Evolutionary conservation across 768 basidiomycete genomes (phyloP), one percentile per base, ranked within the genome.

Genomic region (Mrakia hoshinonis): DNA sequence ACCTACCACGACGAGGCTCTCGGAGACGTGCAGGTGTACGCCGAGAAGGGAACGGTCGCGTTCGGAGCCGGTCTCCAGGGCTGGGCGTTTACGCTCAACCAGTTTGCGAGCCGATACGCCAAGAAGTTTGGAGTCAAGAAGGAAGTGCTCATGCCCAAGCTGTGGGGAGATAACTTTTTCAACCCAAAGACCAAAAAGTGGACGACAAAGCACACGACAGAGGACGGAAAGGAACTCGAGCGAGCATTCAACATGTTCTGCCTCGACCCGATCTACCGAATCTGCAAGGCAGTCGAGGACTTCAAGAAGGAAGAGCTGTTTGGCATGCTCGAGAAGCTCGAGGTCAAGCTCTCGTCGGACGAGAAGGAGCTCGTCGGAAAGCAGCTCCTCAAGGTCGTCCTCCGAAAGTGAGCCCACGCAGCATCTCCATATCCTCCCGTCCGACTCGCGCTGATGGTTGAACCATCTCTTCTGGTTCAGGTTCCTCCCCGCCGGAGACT

Each of bases 91-190:
- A 94, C 95, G 74, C 92, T 99, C 78, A 91, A 93, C 78, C 92
- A 98, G 81, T 99, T 99, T 80, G 93, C 96, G 60, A 78, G 80
- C 74, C 88, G 94, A 70, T 99, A 99, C 81, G 85, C 91, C 75
- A 98, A 97, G 85, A 97, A 92, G 82, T 99, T 99, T 77, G 93
- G 94, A 86, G 94, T 97, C 24, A 90, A 94, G 83, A 94, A 94
- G 83, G 89, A 90, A 74, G 97, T 98, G 86, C 92, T 99, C 86
- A 95, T 99, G 89, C 76, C 81, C 72, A 94, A 90, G 83, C 87
- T 99, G 54, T 99, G 96, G 96, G 96, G 96, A 67, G 96, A 99
- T 84, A 97, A 55, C 54, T 99, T 83, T 85, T 98, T 98, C 86
- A 99, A 98, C 85, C 91, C 94, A 68, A 84, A 87, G 67, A 97